Base-by-base conservation (phyloP, 75 land plant species). In the Pinus tabuliformis region DNA sequence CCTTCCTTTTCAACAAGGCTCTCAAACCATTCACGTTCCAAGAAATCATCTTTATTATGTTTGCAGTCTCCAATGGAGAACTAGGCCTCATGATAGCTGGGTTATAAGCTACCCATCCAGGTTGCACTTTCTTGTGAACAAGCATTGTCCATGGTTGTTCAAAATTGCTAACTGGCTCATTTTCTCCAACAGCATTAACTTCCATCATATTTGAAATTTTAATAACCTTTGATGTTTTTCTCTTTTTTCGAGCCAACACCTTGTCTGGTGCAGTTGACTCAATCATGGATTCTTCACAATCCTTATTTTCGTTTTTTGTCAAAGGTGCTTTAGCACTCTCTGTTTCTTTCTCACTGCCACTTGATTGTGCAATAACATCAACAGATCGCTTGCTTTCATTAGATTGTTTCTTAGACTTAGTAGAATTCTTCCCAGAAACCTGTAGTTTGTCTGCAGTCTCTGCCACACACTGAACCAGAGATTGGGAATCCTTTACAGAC, bases 21-120 rank as follows among this genome's bases (percentile, higher is more conserved):
- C 99, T 83, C 75, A 96, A 83, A 18, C 99, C 99, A 86, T 96
- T 96, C 24, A 96, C 99, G 81, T 96, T 96, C 97, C 99, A 96
- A 39, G 99, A 96, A 56, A 96, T 57, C 33, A 96, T 64, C 78
- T 91, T 93, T 83, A 93, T 56, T 62, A n/a, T 74, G 20, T 83
- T 85, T 58, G 77, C 80, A 58, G 45, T 85, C 26, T 36, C 56
- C 6, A 81, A 12, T 70, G 71, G 81, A 57, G 86, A 83, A 72
- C 58, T 76, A 18, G 89, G 88, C 73, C 99, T 85, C 94, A 91
- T 93, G 17, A 81, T 86, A 54, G 45, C 58, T 36, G 99, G 99
- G 78, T 93, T 91, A 82, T 96, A 96, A 36, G 97, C 75, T 80
- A 89, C 57, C 99, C 99, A 96, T 9, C 81, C 91, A 59, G 78